Conservation (phyloP, 140 eudicot species). For the Oenanthe javanica region DNA sequence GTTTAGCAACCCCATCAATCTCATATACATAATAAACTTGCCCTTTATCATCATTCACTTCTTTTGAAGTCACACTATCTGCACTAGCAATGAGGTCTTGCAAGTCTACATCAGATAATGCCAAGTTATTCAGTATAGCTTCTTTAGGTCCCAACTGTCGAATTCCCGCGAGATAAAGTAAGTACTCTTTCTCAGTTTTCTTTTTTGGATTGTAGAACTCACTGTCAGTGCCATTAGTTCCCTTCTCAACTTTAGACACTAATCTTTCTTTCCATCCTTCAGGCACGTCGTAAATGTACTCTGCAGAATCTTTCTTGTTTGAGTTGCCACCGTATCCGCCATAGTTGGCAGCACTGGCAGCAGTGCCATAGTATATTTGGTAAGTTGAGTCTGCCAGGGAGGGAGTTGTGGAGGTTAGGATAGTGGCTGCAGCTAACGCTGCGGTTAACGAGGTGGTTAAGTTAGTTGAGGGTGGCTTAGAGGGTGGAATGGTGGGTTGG, state of each 20-base stretch:
- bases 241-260: slow-evolving; percentile 87
- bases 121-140: slow-evolving; percentile 57
- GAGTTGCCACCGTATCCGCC: slow-evolving; percentile 98
- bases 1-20: slow-evolving; percentile 51
- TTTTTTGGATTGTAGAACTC: slow-evolving; percentile 86
- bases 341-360: slow-evolving; percentile 92
- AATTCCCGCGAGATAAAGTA: slow-evolving; percentile 62
- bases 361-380: slow-evolving; percentile 78
- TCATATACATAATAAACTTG: slow-evolving; percentile 80
- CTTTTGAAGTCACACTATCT: slow-evolving; percentile 55
- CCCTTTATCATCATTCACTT: slow-evolving; percentile 77
- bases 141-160: slow-evolving; percentile 75
- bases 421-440: slow-evolving; percentile 51
- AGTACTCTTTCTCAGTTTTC: slow-evolving; percentile 70
- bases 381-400: slow-evolving; percentile 42
- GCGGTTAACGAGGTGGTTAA: slow-evolving; percentile 53
- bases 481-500: slow-evolving; percentile 41
- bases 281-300: slow-evolving; percentile 90
- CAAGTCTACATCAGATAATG: slow-evolving; percentile 78
- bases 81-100: slow-evolving; percentile 71
- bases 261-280: slow-evolving; percentile 86
- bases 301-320: slow-evolving; percentile 76
- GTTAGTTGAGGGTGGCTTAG: slow-evolving; percentile 37
- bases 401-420: slow-evolving; percentile 37
- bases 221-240: slow-evolving; percentile 93